Conservation (phyloP, 2,329 filamentous ascomycete species). For the Elsinoe ampelina region DNA sequence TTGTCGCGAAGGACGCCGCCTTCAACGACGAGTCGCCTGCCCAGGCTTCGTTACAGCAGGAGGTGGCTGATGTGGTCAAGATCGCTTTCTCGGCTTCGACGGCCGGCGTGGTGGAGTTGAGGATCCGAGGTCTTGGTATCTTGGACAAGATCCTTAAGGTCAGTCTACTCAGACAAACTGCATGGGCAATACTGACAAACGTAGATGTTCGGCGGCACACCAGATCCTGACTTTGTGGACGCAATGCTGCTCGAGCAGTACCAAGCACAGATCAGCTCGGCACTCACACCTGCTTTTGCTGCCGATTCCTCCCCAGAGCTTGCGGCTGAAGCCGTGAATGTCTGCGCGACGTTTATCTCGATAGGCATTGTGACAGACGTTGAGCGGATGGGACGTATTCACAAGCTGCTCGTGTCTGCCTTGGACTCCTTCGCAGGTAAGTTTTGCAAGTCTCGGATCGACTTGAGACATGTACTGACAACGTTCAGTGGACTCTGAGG, state of each 20-base stretch:
- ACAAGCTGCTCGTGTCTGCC: conserved; percentile 83
- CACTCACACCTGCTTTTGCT: conserved; percentile 90
- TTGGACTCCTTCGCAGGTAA: conserved; percentile 79
- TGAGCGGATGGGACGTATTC: conserved; percentile 95
- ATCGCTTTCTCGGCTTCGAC: conserved; percentile 98
- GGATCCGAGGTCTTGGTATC: conserved; percentile 86
- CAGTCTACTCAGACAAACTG: conserved; percentile 1
- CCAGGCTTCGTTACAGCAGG: conserved; percentile 68
- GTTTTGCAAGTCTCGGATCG: conserved; percentile 17
- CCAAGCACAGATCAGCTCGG: conserved; percentile 95
- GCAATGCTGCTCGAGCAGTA: conserved; percentile 95
- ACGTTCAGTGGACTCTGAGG: conserved; percentile 74
- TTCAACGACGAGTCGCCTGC: conserved; percentile 70
- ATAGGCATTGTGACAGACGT: conserved; percentile 96
- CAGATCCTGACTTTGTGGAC: conserved; percentile 96
- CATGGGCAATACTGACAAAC: not conserved
- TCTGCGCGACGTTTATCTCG: conserved; percentile 95
- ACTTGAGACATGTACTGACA: conserved; percentile 44
- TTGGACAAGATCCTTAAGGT: conserved; percentile 81
- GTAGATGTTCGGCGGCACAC: conserved; percentile 82
- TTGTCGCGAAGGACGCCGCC: conserved; percentile 69
- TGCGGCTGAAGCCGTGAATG: conserved; percentile 90
- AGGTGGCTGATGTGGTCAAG: conserved; percentile 83
- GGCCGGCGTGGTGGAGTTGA: conserved; percentile 78
- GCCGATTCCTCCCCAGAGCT: conserved; percentile 92